Evolutionary conservation across 306 rosid species (phyloP), one percentile per base, ranked within the genome.

Genomic region (Inga leiocalycina): DNA sequence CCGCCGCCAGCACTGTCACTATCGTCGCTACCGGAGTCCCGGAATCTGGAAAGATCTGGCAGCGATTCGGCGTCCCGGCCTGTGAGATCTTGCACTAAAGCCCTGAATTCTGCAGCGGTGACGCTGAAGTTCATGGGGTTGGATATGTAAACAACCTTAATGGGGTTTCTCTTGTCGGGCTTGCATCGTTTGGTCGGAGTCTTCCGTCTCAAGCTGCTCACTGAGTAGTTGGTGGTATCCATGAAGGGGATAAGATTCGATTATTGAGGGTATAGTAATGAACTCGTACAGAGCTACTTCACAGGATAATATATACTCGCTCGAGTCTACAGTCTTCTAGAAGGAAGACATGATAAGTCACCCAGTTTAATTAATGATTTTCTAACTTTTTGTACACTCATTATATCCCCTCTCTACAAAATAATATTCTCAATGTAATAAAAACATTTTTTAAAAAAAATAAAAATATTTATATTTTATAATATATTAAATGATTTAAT

Each of bases 101-200:
- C 92, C 74, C 85, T 88, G 56, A 93, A 93, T 11, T 87, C 45
- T 0, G 95, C 76, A 24, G 94, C 94, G n/a, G 91, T 89, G 39
- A 92, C 80, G 37, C 78, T 91, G 41, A 91, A 84, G 81, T 82
- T 93, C 94, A 90, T 89, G 32, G 97, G 97, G 80, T 90, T 93
- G 2, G 97, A 89, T 82, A 93, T 93, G 84, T 93, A 91, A 0
- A 93, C 97, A 1, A 93, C 93, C 73, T 87, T 93, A 70, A 93
- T 75, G 12, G 91, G 89, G 13, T 75, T 82, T 49, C 79, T 88
- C 49, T 76, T 80, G 35, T 62, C 16, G 37, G 85, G 2, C 61
- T 84, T 88, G 79, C 51, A 15, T 46, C 71, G 72, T 54, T 88
- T 89, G 16, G 87, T 57, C 27, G 88, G 48, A 67, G 89, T 78